A percentile compares a stretch with the other conserved stretches of the same genome.
Evolutionary conservation across 371 early-diverging fungal species (phyloP).

Genomic region (Syncephalastrum contaminatum): DNA sequence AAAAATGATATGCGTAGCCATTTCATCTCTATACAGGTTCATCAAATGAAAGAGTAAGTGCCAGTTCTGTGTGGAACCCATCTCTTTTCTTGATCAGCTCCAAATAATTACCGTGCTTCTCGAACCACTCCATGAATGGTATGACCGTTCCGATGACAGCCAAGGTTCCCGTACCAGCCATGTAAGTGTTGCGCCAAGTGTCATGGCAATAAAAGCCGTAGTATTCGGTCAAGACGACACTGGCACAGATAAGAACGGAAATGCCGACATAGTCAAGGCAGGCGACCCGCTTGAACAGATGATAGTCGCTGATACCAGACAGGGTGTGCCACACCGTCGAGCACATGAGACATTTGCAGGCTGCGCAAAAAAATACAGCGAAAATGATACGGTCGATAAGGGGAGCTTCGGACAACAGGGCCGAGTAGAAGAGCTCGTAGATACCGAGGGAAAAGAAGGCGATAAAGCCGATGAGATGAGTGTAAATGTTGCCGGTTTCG

Average conservation of each 20-base stretch:
- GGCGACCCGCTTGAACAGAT: slow-evolving; percentile 47
- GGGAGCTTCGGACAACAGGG: slow-evolving; percentile 46
- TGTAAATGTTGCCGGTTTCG: slow-evolving; percentile 84
- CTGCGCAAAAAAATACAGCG: slow-evolving; percentile 58
- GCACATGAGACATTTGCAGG: slow-evolving; percentile 70
- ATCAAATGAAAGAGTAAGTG: background rate
- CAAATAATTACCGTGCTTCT: slow-evolving; percentile 26
- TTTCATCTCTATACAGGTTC: slow-evolving; percentile 12
- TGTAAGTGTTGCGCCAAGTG: slow-evolving; percentile 59
- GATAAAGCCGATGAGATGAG: slow-evolving; percentile 75
- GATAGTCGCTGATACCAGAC: slow-evolving; percentile 74
- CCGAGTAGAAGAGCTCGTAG: slow-evolving; percentile 48
- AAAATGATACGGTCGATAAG: slow-evolving; percentile 56
- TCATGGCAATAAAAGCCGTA: slow-evolving; percentile 77
- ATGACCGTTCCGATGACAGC: slow-evolving; percentile 43
- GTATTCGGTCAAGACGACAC: slow-evolving; percentile 61
- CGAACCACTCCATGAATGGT: slow-evolving; percentile 52
- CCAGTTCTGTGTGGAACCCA: background rate
- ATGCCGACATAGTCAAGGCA: slow-evolving; percentile 86
- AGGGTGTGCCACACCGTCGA: slow-evolving; percentile 75
- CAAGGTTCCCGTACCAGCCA: slow-evolving; percentile 50
- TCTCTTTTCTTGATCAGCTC: background rate
- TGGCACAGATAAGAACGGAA: slow-evolving; percentile 68
- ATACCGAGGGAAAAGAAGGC: slow-evolving; percentile 55
- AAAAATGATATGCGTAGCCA: slow-evolving; percentile 56